These are phyloP conservation scores for Mortierella sp. DNA, from an alignment of 371 early-diverging fungal genomes.

Conservation along the genomic window DNA sequence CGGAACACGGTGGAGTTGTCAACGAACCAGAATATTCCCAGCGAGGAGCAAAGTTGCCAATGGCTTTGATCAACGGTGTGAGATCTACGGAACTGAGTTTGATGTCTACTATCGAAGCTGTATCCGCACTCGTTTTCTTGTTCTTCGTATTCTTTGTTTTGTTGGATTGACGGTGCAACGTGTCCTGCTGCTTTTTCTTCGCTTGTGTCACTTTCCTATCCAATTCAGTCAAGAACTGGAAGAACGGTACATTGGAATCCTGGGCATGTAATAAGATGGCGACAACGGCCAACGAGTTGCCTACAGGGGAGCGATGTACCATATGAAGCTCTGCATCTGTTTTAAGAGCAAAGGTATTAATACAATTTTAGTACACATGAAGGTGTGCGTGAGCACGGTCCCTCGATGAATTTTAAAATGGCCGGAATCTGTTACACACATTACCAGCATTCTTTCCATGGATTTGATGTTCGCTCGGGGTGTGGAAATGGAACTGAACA, in stretches of 20 bases:
- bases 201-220: neutral
- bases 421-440: too few relatives aligned
- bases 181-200: neutral
- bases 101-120: neutral
- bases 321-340: slow-evolving; percentile 57
- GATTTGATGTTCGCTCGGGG: slow-evolving; percentile 59
- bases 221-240: slow-evolving; percentile 21
- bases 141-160: neutral
- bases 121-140: neutral
- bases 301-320: slow-evolving; percentile 39
- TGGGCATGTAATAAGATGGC: slow-evolving; percentile 45
- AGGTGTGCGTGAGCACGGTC: too few relatives aligned
- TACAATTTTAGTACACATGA: too few relatives aligned
- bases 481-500: slow-evolving; percentile 60
- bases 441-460: slow-evolving; percentile 16
- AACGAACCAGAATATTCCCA: slow-evolving; percentile 55
- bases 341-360: neutral
- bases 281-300: slow-evolving; percentile 40
- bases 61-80: slow-evolving; percentile 10
- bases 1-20: slow-evolving; percentile 61
- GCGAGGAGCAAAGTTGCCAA: neutral
- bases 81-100: slow-evolving; percentile 13
- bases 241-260: slow-evolving; percentile 5
- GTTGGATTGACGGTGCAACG: neutral
- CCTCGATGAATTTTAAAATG: too few relatives aligned